These are phyloP conservation scores for Diplosphaera chodatii DNA, from an alignment of 139 green algal species.

Conservation along the genomic window DNA sequence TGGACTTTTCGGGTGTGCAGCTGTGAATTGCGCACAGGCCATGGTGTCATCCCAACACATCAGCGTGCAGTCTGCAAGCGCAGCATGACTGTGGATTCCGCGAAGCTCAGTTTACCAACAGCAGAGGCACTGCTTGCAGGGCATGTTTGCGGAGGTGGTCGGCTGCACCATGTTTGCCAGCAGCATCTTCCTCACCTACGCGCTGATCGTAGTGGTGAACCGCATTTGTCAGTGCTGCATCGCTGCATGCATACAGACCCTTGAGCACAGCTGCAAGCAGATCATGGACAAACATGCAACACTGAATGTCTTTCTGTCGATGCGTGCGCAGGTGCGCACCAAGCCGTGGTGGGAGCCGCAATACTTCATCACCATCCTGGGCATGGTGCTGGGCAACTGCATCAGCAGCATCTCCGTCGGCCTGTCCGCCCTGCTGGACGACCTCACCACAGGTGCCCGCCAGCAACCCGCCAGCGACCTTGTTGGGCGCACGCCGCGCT, in stretches of 20 bases:
- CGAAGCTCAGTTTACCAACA: too few relatives aligned
- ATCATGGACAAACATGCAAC: neutral
- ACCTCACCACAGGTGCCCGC: constrained; percentile 47
- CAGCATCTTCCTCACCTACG: constrained; percentile 38
- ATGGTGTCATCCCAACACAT: too few relatives aligned
- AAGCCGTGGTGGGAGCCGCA: constrained; percentile 59
- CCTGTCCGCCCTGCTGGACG: constrained; percentile 55
- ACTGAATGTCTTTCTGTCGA: neutral
- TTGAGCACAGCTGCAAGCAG: neutral
- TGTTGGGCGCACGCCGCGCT: too few relatives aligned
- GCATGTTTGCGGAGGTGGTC: constrained; percentile 49
- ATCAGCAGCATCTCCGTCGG: constrained; percentile 67
- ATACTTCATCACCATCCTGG: constrained; percentile 61
- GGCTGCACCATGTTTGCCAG: constrained; percentile 25
- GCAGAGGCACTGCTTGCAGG: constrained; percentile 20
- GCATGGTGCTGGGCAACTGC: constrained; percentile 53
- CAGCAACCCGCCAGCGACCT: too few relatives aligned
- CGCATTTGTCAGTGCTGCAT: neutral
- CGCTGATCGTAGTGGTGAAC: constrained; percentile 51
- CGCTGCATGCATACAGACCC: neutral
- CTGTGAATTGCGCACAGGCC: neutral
- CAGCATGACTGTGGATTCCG: neutral
- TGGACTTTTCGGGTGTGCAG: constrained; percentile 43
- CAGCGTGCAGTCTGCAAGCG: neutral
- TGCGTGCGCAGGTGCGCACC: constrained; percentile 1